These are phyloP conservation scores for Pseudocercospora macadamiae DNA, from an alignment of 2,329 filamentous ascomycete species.

Conservation along the genomic window DNA sequence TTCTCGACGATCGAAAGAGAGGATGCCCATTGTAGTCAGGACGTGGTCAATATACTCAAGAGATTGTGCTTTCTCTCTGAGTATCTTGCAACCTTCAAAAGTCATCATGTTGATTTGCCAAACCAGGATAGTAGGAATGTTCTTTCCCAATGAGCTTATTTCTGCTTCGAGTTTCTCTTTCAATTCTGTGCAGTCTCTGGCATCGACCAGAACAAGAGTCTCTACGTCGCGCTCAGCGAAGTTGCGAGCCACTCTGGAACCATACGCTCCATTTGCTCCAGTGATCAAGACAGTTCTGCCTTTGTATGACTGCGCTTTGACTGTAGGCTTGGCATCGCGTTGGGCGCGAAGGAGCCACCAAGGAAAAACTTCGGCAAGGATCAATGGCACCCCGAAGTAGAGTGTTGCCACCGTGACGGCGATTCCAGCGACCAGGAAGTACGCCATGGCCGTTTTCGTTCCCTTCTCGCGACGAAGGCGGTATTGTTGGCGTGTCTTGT, in stretches of 20 bases:
- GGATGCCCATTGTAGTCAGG: constrained; percentile 15
- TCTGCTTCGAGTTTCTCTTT: constrained; percentile 16
- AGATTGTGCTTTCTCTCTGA: constrained; percentile 9
- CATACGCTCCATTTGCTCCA: constrained; percentile 18
- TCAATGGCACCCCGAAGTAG: constrained; percentile 8
- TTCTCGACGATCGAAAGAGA: constrained; percentile 15
- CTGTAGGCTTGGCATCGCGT: constrained; percentile 6
- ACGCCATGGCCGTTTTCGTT: neutral
- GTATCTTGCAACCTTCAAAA: constrained; percentile 13
- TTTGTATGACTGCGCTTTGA: constrained; percentile 10
- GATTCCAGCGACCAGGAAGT: neutral
- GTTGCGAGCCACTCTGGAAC: constrained; percentile 15
- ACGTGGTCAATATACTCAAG: constrained; percentile 17
- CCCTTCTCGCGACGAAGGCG: neutral
- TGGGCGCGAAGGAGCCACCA: constrained; percentile 12
- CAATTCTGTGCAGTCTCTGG: constrained; percentile 13
- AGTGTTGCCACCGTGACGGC: neutral
- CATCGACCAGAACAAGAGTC: constrained; percentile 16
- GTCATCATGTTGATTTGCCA: constrained; percentile 21
- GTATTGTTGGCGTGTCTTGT: neutral
- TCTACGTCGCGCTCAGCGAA: constrained; percentile 14
- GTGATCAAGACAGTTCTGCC: constrained; percentile 12
- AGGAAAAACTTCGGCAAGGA: constrained; percentile 20
- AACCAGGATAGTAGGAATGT: constrained; percentile 8
- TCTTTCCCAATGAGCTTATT: neutral